Evolutionary conservation across 2,329 filamentous ascomycete species (phyloP).

Genomic region (Ceratocystis albifundus): DNA sequence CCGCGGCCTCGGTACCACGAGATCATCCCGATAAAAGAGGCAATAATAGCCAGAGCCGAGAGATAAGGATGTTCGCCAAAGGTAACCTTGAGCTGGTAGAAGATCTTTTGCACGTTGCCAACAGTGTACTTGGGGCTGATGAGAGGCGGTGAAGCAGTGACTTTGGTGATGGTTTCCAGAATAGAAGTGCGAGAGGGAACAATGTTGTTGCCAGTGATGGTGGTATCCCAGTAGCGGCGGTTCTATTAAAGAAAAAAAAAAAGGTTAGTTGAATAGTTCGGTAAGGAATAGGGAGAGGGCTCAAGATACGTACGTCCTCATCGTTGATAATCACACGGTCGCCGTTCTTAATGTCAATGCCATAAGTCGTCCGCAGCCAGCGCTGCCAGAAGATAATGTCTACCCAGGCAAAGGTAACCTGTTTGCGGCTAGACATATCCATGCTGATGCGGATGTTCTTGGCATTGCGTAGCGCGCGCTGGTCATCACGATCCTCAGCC

Average conservation of each 20-base stretch:
- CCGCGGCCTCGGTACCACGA: constrained; percentile 43
- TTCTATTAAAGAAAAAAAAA: constrained; percentile 42
- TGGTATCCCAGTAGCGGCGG: constrained; percentile 89
- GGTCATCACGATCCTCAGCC: constrained; percentile 83
- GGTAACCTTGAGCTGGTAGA: constrained; percentile 51
- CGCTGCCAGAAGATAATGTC: constrained; percentile 95
- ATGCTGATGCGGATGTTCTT: constrained; percentile 90
- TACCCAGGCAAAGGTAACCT: constrained; percentile 93
- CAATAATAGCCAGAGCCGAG: constrained; percentile 40
- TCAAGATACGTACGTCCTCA: constrained; percentile 62
- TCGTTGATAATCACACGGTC: constrained; percentile 95
- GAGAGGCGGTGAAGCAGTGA: constrained; percentile 55
- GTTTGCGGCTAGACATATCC: constrained; percentile 73
- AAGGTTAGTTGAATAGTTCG: constrained; percentile 1
- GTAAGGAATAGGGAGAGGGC: background rate
- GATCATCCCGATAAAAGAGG: constrained; percentile 25
- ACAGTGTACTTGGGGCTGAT: constrained; percentile 71
- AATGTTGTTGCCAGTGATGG: constrained; percentile 79
- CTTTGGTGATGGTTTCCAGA: constrained; percentile 68
- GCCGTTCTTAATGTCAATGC: constrained; percentile 74
- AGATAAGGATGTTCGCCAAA: constrained; percentile 50
- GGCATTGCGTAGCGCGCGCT: constrained; percentile 71
- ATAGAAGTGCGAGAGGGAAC: constrained; percentile 82
- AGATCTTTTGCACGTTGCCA: constrained; percentile 57
- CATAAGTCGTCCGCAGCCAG: constrained; percentile 92